Percentiles rank a stretch among this genome's conserved stretches.
Conservation (phyloP, 306 rosid genomes). For the Cyclanthera cordifolia region DNA sequence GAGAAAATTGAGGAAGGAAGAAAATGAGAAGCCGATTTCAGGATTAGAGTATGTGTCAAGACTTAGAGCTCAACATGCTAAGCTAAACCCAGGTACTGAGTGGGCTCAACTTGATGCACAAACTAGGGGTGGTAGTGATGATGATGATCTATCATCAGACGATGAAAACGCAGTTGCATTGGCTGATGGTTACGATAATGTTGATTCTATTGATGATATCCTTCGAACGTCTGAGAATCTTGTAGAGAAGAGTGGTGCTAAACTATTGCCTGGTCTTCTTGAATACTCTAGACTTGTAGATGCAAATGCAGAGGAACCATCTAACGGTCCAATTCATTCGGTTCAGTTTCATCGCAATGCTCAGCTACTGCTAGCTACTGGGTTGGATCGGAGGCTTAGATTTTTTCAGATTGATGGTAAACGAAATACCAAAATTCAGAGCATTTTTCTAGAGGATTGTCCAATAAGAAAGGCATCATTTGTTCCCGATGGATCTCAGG, state of each 20-base stretch:
- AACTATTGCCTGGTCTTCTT: constrained; percentile 61
- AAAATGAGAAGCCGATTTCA: constrained; percentile 39
- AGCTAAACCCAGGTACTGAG: constrained; percentile 72
- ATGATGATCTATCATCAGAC: constrained; percentile 47
- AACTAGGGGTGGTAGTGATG: constrained; percentile 26
- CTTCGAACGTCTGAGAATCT: constrained; percentile 68
- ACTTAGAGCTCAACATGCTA: constrained; percentile 52
- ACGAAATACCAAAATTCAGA: constrained; percentile 69
- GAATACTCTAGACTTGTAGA: constrained; percentile 57
- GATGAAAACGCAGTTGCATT: constrained; percentile 43
- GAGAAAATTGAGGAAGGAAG: constrained; percentile 78
- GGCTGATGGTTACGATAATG: constrained; percentile 36
- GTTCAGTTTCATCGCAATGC: constrained; percentile 81
- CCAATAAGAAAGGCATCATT: constrained; percentile 71
- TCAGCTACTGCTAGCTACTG: constrained; percentile 70
- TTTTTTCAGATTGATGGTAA: constrained; percentile 85
- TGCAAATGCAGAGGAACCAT: constrained; percentile 69
- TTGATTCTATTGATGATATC: constrained; percentile 37
- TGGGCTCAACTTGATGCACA: constrained; percentile 56
- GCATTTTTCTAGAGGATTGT: constrained; percentile 74
- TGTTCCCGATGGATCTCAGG: constrained; percentile 85
- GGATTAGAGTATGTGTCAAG: constrained; percentile 72
- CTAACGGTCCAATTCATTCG: constrained; percentile 51
- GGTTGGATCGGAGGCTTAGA: constrained; percentile 64
- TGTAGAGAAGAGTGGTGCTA: constrained; percentile 50